Conservation (phyloP, 179 eudicot genomes). For the Silene vulgaris region DNA sequence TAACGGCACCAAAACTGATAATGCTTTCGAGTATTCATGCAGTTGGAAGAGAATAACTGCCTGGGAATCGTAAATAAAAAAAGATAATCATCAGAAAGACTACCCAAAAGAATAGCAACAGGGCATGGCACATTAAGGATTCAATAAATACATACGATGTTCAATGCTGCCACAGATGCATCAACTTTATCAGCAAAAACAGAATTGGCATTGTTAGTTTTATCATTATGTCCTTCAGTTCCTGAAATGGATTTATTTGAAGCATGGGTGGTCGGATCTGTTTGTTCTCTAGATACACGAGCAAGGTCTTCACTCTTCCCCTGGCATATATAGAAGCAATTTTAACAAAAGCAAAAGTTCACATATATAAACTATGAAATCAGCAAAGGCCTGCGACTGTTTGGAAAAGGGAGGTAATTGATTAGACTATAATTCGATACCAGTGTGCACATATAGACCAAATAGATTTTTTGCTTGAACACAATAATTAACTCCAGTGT, state of each 20-base stretch:
- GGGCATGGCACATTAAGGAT: background rate
- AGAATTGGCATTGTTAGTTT: conserved; percentile 31
- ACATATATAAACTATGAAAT: conserved; percentile 1
- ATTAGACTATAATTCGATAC: background rate
- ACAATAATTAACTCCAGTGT: background rate
- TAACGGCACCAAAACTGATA: conserved; percentile 58
- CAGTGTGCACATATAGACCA: background rate
- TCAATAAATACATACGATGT: conserved; percentile 48
- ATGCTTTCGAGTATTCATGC: conserved; percentile 69
- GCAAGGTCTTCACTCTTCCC: conserved; percentile 67
- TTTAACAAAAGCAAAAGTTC: conserved; percentile 20
- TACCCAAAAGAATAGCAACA: background rate
- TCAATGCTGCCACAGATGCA: conserved; percentile 55
- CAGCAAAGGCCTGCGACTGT: background rate
- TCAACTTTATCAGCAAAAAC: conserved; percentile 52
- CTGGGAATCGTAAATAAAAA: conserved; percentile 34
- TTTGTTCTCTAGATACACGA: conserved; percentile 53
- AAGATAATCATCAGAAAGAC: background rate
- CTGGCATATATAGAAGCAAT: conserved; percentile 30
- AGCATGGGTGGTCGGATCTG: conserved; percentile 41
- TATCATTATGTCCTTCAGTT: conserved; percentile 42
- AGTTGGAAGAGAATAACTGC: conserved; percentile 79
- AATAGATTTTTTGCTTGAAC: background rate
- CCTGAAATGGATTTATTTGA: conserved; percentile 37
- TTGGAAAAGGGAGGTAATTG: background rate